Percentiles rank a stretch among this genome's conserved stretches.
Conservation (phyloP, 768 basidiomycete species). For the Rhodotorula babjevae region DNA sequence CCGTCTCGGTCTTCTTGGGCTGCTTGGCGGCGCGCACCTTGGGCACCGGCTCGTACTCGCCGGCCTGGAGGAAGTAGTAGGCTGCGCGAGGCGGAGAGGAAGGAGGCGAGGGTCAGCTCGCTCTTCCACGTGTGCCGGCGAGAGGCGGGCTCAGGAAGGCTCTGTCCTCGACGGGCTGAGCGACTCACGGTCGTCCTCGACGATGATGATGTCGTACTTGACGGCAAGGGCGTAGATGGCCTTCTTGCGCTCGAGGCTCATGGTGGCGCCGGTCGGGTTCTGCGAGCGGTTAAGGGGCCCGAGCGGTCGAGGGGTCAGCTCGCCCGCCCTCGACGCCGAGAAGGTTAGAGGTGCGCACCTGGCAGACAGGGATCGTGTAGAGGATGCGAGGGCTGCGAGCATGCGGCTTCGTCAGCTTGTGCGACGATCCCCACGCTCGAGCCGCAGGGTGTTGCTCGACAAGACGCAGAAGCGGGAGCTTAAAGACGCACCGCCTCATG, state of each 20-base stretch:
- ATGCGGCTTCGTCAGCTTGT: not conserved
- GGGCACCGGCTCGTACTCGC: constrained; percentile 52
- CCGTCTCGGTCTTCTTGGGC: constrained; percentile 45
- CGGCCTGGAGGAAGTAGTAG: constrained; percentile 69
- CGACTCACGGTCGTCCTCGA: constrained; percentile 65
- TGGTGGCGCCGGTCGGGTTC: constrained; percentile 74
- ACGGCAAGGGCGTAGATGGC: constrained; percentile 76
- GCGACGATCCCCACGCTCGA: too few relatives aligned
- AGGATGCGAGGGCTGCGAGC: constrained; percentile 60
- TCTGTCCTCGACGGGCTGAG: too few relatives aligned
- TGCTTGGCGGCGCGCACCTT: constrained; percentile 45
- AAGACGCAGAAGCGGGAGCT: too few relatives aligned
- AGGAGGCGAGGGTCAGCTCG: too few relatives aligned
- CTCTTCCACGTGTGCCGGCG: too few relatives aligned
- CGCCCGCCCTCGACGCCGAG: not conserved
- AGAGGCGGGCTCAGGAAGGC: too few relatives aligned
- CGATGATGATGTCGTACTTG: constrained; percentile 72
- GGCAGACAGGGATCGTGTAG: constrained; percentile 51
- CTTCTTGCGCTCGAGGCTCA: constrained; percentile 62
- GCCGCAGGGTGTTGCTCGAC: too few relatives aligned
- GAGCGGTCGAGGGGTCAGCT: constrained; percentile 58
- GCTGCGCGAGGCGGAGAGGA: constrained; percentile 41
- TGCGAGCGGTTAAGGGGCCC: constrained; percentile 63
- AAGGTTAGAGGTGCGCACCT: not conserved
- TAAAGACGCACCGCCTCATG: constrained; percentile 51